Base-by-base conservation (phyloP, 768 basidiomycete species). In the Mrakia frigida region DNA sequence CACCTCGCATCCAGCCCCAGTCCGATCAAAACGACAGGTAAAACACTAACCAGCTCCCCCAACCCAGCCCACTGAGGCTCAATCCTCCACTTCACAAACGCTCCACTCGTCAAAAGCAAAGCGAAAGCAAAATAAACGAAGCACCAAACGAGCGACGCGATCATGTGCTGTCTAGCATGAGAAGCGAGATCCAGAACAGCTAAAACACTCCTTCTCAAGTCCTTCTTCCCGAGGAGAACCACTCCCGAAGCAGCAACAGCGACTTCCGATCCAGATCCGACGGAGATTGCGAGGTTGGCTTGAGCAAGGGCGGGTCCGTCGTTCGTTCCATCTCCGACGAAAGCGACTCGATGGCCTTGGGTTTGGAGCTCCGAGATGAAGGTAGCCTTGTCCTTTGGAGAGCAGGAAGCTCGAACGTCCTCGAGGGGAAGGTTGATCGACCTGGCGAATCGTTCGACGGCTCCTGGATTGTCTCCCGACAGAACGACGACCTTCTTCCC, bases 31-130 rank as follows among this genome's bases (percentile, higher is more conserved):
- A 86, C 79, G 6, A 86, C 86, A n/a, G 86, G 86, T 33, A 85
- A 61, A 14, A 86, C 81, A 73, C 84, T 85, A 35, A 86, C 85
- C 56, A 86, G 74, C 81, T 86, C 86, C 18, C 86, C 86, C 68
- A 86, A 74, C 16, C 85, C 86, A 3, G 86, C 86, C 80, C 84
- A 86, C 74, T 83, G 83, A 18, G 85, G 86, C 39, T 83, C 82
- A 52, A 86, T 82, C 50, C 84, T 78, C 39, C 83, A 81, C 63
- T 82, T 76, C 41, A 86, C 83, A n/a, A 79, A 43, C 71, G 70
- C 70, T 21, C 70, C 70, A 14, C 37, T 37, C 25, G 70, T 46
- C 39, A 72, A 41, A 14, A 72, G 37, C 37, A 72, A 21, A 16
- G 70, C 70, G 43, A 72, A 72, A 0, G 25, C 28, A 21, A 72